Evolutionary conservation across 768 basidiomycete genomes (phyloP).

Genomic region (Termitomyces sp.): DNA sequence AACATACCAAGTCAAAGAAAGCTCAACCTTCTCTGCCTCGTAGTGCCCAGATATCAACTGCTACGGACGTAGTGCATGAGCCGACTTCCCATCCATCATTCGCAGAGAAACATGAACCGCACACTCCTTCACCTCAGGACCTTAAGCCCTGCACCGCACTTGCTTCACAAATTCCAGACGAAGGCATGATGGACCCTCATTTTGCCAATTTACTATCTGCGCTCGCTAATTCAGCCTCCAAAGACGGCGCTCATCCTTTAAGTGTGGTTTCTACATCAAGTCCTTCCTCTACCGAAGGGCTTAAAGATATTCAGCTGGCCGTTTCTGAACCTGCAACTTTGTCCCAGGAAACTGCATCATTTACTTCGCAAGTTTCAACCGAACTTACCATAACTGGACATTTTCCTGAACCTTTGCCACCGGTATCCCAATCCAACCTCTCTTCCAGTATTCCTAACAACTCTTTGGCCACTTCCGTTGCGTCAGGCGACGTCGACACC

Average conservation of each 20-base stretch:
- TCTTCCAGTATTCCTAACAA: neutral
- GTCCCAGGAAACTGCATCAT: neutral
- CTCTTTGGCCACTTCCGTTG: neutral
- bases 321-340: neutral
- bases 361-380: too few relatives aligned
- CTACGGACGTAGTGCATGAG: slow-evolving; percentile 41
- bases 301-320: neutral
- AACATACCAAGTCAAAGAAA: slow-evolving; percentile 24
- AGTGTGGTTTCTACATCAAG: neutral
- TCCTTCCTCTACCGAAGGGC: neutral
- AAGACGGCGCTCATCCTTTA: neutral
- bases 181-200: slow-evolving; percentile 53
- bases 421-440: neutral
- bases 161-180: slow-evolving; percentile 26
- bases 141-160: slow-evolving; percentile 32
- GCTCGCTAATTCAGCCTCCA: slow-evolving; percentile 48
- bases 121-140: slow-evolving; percentile 59
- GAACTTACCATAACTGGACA: neutral
- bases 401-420: neutral
- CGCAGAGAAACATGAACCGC: slow-evolving; percentile 52
- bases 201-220: slow-evolving; percentile 63
- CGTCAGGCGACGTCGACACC: neutral
- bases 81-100: slow-evolving; percentile 66
- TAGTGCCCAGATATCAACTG: neutral
- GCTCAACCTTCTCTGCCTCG: slow-evolving; percentile 1